Evolutionary conservation across 805 yeast genomes (phyloP).

Genomic region (Saccharomycopsis sp.): DNA sequence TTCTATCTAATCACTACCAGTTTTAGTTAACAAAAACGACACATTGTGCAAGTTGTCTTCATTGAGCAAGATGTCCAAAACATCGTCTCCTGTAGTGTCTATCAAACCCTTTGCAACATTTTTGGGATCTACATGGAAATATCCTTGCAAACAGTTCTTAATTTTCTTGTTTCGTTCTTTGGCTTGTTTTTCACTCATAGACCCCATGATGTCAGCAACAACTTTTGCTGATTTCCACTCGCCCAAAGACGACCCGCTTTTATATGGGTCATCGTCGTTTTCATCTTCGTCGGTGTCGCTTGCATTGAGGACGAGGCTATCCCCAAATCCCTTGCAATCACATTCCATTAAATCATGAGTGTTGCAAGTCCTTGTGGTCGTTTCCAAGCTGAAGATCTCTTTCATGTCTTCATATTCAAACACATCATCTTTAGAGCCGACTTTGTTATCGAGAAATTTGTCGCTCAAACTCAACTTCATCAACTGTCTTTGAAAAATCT

Average conservation of each 20-base stretch:
- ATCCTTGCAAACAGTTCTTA: constrained; percentile 6
- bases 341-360: constrained; percentile 75
- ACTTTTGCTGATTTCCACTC: constrained; percentile 1
- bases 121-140: constrained; percentile 6
- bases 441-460: constrained; percentile 41
- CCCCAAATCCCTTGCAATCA: constrained; percentile 49
- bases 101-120: too few relatives aligned
- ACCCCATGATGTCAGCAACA: not conserved
- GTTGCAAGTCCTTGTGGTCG: constrained; percentile 43
- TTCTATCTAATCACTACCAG: not conserved
- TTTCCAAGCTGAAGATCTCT: constrained; percentile 59
- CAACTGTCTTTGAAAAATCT: constrained; percentile 84
- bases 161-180: not conserved
- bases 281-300: not conserved
- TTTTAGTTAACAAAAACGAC: not conserved
- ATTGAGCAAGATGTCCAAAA: too few relatives aligned
- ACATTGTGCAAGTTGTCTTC: too few relatives aligned
- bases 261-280: not conserved
- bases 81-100: too few relatives aligned
- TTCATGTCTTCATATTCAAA: constrained; percentile 62
- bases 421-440: constrained; percentile 46
- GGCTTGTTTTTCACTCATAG: not conserved
- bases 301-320: too few relatives aligned
- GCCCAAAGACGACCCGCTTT: not conserved
- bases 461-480: constrained; percentile 75